phyloP scores from a whole-genome alignment of 495 filamentous ascomycete genomes.

The Hypoxylon lienhwacheense region DNA sequence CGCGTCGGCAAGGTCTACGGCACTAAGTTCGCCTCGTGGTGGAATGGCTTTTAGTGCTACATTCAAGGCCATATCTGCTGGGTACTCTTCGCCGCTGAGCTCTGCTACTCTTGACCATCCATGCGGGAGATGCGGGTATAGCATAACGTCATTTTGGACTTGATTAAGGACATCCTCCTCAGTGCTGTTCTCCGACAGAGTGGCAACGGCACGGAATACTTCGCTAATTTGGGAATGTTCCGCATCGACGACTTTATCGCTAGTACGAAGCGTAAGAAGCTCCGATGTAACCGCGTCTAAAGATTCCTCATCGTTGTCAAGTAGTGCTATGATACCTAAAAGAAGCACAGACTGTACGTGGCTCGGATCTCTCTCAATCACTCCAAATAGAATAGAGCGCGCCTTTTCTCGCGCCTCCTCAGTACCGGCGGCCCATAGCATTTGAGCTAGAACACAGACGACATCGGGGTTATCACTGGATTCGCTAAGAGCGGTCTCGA shows the following conservation, averaged over 20 bases:
- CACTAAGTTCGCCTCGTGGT: constrained; percentile 66
- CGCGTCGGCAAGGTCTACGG: constrained; percentile 70
- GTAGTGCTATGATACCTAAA: constrained; percentile 76
- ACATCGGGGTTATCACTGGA: constrained; percentile 78
- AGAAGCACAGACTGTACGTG: constrained; percentile 79
- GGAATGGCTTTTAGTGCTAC: constrained; percentile 73
- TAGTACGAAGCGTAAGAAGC: constrained; percentile 68
- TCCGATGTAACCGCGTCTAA: constrained; percentile 80
- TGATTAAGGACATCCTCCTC: constrained; percentile 50
- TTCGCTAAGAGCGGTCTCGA: constrained; percentile 79
- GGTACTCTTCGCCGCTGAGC: constrained; percentile 53
- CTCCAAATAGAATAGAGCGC: constrained; percentile 74
- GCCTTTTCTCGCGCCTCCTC: constrained; percentile 73
- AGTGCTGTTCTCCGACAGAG: constrained; percentile 37
- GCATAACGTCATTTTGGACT: constrained; percentile 71
- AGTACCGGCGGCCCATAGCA: constrained; percentile 87
- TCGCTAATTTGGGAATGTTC: constrained; percentile 54
- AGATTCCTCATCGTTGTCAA: constrained; percentile 77
- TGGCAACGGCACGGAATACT: constrained; percentile 48
- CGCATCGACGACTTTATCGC: constrained; percentile 49
- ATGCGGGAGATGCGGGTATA: constrained; percentile 70
- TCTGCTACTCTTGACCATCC: constrained; percentile 75
- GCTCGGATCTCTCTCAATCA: constrained; percentile 68
- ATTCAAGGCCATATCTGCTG: constrained; percentile 77
- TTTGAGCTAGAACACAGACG: constrained; percentile 82